These are phyloP conservation scores for Cladosporium sphaerospermum DNA, from an alignment of 2,329 filamentous ascomycete species.

Conservation along the genomic window DNA sequence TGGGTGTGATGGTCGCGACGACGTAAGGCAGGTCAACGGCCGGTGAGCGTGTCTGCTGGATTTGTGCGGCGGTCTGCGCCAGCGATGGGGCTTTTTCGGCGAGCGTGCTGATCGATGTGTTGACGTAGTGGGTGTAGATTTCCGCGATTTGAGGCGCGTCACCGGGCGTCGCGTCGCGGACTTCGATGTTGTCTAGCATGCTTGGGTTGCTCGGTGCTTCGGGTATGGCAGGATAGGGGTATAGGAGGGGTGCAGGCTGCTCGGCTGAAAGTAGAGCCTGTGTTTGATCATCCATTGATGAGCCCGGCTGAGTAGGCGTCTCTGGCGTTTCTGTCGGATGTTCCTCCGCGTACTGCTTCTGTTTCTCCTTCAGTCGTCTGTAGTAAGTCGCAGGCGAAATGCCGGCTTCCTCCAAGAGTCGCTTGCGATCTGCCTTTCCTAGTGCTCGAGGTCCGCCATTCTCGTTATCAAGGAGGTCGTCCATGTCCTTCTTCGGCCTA, in stretches of 20 bases:
- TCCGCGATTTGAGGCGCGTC: constrained; percentile 12
- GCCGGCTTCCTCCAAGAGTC: constrained; percentile 5
- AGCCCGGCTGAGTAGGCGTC: background rate
- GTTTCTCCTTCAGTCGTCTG: constrained; percentile 6
- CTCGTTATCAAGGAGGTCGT: background rate
- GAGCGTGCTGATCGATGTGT: constrained; percentile 14
- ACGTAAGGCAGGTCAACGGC: constrained; percentile 14
- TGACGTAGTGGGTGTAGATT: constrained; percentile 17
- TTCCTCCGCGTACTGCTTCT: background rate
- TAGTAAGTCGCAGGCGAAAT: constrained; percentile 9
- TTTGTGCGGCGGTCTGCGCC: background rate
- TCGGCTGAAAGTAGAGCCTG: background rate
- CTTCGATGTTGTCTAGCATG: constrained; percentile 11
- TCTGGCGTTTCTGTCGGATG: background rate
- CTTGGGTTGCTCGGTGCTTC: background rate
- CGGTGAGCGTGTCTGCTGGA: constrained; percentile 10
- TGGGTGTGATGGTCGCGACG: constrained; percentile 11
- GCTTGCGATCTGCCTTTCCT: constrained; percentile 8
- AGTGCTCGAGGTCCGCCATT: constrained; percentile 1
- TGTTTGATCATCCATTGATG: background rate
- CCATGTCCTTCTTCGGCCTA: constrained; percentile 9
- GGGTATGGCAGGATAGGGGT: background rate
- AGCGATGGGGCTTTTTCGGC: constrained; percentile 11
- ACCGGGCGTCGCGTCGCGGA: constrained; percentile 11
- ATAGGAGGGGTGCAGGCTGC: background rate